These are phyloP conservation scores for Leptographium galeiforme DNA, from an alignment of 2,329 filamentous ascomycete genomes.

Conservation along the genomic window DNA sequence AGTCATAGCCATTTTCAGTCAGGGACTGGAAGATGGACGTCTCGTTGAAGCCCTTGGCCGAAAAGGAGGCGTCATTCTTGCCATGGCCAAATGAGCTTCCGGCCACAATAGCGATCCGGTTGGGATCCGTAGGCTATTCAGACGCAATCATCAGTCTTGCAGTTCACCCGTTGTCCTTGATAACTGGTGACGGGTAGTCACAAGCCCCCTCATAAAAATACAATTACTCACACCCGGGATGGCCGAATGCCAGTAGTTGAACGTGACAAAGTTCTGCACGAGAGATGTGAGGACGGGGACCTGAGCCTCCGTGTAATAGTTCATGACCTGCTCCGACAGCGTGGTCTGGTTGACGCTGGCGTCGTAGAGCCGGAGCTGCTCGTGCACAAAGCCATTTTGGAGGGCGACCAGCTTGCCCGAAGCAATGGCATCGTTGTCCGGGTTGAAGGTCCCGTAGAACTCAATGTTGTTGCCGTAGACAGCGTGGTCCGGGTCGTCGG, in stretches of 20 bases:
- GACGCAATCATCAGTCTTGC: background rate
- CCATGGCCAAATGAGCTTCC: constrained; percentile 19
- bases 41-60: constrained; percentile 16
- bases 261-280: constrained; percentile 27
- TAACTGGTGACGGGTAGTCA: too few relatives aligned
- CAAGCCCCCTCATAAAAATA: too few relatives aligned
- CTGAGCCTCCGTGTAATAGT: constrained; percentile 29
- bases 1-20: constrained; percentile 24
- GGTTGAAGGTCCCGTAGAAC: constrained; percentile 26
- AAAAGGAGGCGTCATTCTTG: constrained; percentile 14
- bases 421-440: constrained; percentile 18
- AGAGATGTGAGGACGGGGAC: constrained; percentile 25
- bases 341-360: constrained; percentile 18
- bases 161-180: background rate
- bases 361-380: constrained; percentile 23
- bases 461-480: constrained; percentile 29
- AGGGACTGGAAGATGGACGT: constrained; percentile 27
- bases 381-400: constrained; percentile 24
- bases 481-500: constrained; percentile 27
- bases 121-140: constrained; percentile 25
- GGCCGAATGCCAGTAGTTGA: constrained; percentile 31
- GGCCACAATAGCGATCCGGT: constrained; percentile 20
- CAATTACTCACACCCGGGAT: constrained; percentile 26
- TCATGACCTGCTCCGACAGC: constrained; percentile 24
- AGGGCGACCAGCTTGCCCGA: constrained; percentile 8